Percentiles rank a stretch among this genome's conserved stretches.
Conservation (phyloP, 768 basidiomycete genomes). For the Gymnopilus dilepis region DNA sequence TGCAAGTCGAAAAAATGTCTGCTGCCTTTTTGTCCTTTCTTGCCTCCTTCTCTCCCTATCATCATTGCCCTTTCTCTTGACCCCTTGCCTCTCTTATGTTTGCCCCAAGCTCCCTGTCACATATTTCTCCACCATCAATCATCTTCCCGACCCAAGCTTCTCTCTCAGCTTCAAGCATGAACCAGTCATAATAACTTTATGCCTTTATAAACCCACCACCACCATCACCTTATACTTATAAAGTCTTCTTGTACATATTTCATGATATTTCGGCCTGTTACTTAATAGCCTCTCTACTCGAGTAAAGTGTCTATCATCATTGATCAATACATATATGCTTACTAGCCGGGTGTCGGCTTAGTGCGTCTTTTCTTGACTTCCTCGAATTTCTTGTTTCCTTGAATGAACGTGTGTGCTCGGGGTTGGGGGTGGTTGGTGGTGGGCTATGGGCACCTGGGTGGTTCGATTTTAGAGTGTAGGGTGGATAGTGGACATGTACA, state of each 20-base stretch:
- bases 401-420: too few species aligned
- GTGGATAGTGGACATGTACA: too few species aligned
- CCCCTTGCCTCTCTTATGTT: too few species aligned
- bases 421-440: too few species aligned
- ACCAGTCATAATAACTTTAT: constrained; percentile 11
- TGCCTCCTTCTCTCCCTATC: not conserved
- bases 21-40: not conserved
- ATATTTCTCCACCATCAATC: too few species aligned
- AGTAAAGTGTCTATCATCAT: constrained; percentile 11
- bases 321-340: constrained; percentile 32
- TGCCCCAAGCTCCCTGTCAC: not conserved
- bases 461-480: too few species aligned
- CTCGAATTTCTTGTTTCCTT: too few species aligned
- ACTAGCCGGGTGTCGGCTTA: constrained; percentile 26
- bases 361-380: not conserved
- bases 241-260: constrained; percentile 21
- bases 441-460: too few species aligned
- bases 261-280: too few species aligned
- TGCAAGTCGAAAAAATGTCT: not conserved
- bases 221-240: not conserved
- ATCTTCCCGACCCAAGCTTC: not conserved
- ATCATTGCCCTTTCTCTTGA: too few species aligned
- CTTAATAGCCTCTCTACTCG: not conserved
- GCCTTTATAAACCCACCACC: not conserved
- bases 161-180: not conserved